Evolutionary conservation across 306 rosid genomes (phyloP).

Genomic region (Quercus parvula): DNA sequence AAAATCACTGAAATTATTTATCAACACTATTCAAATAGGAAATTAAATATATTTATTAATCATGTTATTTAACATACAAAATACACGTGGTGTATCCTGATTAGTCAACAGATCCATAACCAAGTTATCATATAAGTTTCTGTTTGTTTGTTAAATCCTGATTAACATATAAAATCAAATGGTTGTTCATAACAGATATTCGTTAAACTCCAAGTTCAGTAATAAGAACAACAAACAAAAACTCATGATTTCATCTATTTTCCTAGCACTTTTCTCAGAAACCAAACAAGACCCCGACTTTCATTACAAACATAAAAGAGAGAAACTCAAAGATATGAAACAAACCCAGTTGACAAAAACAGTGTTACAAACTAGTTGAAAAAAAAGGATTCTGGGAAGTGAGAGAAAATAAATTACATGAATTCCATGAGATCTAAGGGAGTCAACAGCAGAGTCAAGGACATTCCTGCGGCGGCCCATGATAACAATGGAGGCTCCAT

Average conservation of each 20-base stretch:
- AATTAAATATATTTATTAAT: background rate
- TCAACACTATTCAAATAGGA: background rate
- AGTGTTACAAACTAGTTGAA: background rate
- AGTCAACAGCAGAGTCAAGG: conserved; percentile 63
- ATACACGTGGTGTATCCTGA: background rate
- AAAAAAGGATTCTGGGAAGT: background rate
- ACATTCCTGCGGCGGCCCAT: conserved; percentile 85
- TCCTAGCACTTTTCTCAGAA: background rate
- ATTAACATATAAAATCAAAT: background rate
- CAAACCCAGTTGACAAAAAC: background rate
- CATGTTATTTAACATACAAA: background rate
- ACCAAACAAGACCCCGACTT: background rate
- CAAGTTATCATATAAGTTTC: too few relatives aligned
- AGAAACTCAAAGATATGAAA: background rate
- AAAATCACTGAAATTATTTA: too few relatives aligned
- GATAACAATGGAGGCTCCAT: conserved; percentile 80
- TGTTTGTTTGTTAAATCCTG: too few relatives aligned
- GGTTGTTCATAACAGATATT: background rate
- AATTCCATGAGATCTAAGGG: conserved; percentile 60
- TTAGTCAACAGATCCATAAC: too few relatives aligned
- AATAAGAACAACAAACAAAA: background rate
- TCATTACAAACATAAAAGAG: background rate
- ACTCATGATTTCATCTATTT: background rate
- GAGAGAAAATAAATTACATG: conserved; percentile 25
- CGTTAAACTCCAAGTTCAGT: background rate